Percentiles rank a stretch among this genome's conserved stretches.
phyloP scores from a whole-genome alignment of 169 alveolate genomes.

The Theileria orientalis region DNA sequence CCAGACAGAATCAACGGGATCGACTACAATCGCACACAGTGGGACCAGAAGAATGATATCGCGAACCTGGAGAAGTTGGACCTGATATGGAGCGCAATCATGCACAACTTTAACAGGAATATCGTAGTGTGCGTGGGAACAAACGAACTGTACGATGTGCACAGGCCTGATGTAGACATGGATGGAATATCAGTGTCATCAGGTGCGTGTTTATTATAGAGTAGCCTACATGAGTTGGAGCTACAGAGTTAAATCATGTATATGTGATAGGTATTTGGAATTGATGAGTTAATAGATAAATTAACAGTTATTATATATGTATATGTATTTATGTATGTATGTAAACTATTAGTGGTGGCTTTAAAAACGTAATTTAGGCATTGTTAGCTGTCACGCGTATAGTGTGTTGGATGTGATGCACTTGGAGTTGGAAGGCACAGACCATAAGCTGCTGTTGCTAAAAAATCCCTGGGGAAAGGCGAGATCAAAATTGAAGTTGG shows the following conservation, averaged over 20 bases:
- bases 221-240: background rate
- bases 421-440: slow-evolving; percentile 29
- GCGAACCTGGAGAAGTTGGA: slow-evolving; percentile 32
- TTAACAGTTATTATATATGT: too few relatives aligned
- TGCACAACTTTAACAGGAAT: slow-evolving; percentile 67
- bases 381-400: slow-evolving; percentile 87
- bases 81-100: slow-evolving; percentile 66
- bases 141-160: slow-evolving; percentile 72
- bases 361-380: slow-evolving; percentile 39
- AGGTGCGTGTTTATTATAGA: background rate
- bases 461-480: slow-evolving; percentile 93
- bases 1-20: background rate
- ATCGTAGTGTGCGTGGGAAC: slow-evolving; percentile 84
- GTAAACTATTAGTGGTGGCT: too few relatives aligned
- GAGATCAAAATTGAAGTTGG: slow-evolving; percentile 84
- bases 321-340: too few relatives aligned
- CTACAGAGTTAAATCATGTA: background rate
- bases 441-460: slow-evolving; percentile 75
- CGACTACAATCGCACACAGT: background rate
- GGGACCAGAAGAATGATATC: background rate
- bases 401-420: slow-evolving; percentile 77
- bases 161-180: slow-evolving; percentile 67
- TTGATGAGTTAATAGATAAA: too few relatives aligned
- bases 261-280: too few relatives aligned
- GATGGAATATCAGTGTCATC: slow-evolving; percentile 79